Percentiles rank a stretch among this genome's conserved stretches.
phyloP scores from a whole-genome alignment of 2,329 filamentous ascomycete genomes.

The Talaromyces sp. region DNA sequence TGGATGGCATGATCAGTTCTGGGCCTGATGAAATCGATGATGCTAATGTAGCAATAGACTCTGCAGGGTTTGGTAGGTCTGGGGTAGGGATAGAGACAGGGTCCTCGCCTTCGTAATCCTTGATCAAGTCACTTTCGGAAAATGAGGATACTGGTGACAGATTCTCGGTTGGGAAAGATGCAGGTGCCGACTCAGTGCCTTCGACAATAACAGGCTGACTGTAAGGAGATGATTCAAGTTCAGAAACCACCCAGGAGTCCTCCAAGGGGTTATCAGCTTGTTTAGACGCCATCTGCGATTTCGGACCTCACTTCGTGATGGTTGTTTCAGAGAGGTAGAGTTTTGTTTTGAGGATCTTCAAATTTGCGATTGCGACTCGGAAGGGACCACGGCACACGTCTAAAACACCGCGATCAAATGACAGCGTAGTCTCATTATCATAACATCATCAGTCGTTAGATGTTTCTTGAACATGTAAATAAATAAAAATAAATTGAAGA shows the following conservation, averaged over 20 bases:
- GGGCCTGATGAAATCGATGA: conserved; percentile 35
- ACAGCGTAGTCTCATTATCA: neutral
- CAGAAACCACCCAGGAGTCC: conserved; percentile 41
- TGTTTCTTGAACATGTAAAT: neutral
- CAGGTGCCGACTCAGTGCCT: neutral
- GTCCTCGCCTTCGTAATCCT: conserved; percentile 18
- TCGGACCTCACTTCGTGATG: neutral
- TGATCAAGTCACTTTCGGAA: conserved; percentile 16
- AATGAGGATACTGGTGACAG: conserved; percentile 16
- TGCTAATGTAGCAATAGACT: conserved; percentile 28
- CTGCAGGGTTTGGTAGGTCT: conserved; percentile 19
- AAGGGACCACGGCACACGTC: neutral
- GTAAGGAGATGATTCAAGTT: conserved; percentile 2
- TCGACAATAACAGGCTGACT: conserved; percentile 16
- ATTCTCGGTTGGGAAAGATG: neutral
- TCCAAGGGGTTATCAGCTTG: conserved; percentile 28
- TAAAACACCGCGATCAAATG: neutral
- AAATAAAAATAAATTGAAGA: neutral
- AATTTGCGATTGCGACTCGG: neutral
- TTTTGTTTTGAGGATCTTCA: neutral
- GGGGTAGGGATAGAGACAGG: neutral
- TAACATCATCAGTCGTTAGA: neutral
- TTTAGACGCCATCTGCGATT: neutral
- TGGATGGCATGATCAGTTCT: conserved; percentile 43
- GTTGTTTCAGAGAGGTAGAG: neutral